These are phyloP conservation scores for Zymoseptoria ardabiliae DNA, from an alignment of 2,329 filamentous ascomycete species.

Conservation along the genomic window DNA sequence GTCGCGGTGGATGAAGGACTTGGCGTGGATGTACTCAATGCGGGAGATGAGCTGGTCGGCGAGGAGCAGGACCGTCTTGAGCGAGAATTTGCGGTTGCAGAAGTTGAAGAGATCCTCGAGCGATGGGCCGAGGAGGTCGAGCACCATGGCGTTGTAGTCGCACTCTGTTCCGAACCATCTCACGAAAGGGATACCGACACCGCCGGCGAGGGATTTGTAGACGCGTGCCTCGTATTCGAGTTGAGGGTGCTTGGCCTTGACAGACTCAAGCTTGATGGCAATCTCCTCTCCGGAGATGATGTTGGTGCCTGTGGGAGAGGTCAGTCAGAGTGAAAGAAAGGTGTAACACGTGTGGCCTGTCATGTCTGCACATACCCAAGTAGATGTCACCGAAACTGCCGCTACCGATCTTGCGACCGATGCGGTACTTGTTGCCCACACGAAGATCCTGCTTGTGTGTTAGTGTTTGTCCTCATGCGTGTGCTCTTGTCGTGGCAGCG, in stretches of 20 bases:
- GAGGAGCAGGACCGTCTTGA: conserved; percentile 94
- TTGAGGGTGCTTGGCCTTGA: conserved; percentile 99
- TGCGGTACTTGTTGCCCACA: conserved; percentile 99
- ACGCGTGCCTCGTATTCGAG: conserved; percentile 98
- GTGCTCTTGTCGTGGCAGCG: conserved; percentile 26
- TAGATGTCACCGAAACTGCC: conserved; percentile 98
- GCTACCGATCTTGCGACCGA: conserved; percentile 97
- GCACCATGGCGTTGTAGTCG: conserved; percentile 99
- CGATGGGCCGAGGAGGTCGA: conserved; percentile 90
- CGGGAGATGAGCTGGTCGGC: conserved; percentile 98
- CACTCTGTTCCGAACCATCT: conserved; percentile 99
- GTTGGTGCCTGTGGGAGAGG: conserved; percentile 65
- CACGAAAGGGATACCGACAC: conserved; percentile 96
- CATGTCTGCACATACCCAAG: conserved; percentile 51
- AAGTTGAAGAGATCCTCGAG: conserved; percentile 99
- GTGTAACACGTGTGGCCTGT: not conserved
- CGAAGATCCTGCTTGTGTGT: conserved; percentile 70
- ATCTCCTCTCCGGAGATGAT: conserved; percentile 99
- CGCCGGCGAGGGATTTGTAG: conserved; percentile 80
- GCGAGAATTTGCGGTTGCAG: conserved; percentile 98
- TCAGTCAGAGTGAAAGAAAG: no score
- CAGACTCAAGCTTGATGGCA: conserved; percentile 98
- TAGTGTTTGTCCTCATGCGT: conserved; percentile 24
- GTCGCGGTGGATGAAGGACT: conserved; percentile 98
- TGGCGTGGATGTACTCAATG: conserved; percentile 99